Conservation (phyloP, 2,329 filamentous ascomycete genomes). For the Stagonosporopsis rhizophila region DNA sequence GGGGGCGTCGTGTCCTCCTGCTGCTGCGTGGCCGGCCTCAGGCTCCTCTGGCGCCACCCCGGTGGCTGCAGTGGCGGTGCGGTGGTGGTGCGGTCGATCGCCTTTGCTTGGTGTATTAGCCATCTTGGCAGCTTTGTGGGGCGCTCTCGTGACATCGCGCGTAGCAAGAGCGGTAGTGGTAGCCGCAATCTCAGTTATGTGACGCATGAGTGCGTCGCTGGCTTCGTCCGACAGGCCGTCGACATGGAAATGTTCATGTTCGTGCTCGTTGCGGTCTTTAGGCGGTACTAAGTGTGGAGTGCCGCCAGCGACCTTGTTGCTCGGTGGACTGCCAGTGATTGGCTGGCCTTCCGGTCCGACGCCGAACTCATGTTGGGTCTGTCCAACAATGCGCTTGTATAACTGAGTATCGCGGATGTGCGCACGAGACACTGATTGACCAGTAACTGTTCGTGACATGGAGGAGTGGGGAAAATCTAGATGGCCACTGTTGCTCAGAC, state of each 20-base stretch:
- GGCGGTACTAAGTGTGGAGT: slow-evolving; percentile 48
- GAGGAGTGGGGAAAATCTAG: slow-evolving; percentile 40
- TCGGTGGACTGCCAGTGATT: slow-evolving; percentile 43
- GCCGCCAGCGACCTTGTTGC: slow-evolving; percentile 33
- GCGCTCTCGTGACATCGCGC: slow-evolving; percentile 69
- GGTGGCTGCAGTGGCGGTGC: slow-evolving; percentile 56
- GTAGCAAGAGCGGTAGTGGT: slow-evolving; percentile 88
- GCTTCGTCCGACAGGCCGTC: slow-evolving; percentile 81
- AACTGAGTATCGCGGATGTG: slow-evolving; percentile 87
- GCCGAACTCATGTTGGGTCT: slow-evolving; percentile 85
- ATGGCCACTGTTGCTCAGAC: slow-evolving; percentile 41
- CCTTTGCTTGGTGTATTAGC: slow-evolving; percentile 41
- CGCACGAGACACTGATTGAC: slow-evolving; percentile 37
- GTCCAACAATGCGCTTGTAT: slow-evolving; percentile 91
- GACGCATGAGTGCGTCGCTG: slow-evolving; percentile 79
- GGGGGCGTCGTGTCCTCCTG: slow-evolving; percentile 87
- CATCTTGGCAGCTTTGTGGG: slow-evolving; percentile 59
- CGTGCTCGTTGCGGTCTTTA: slow-evolving; percentile 43
- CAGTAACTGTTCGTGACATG: slow-evolving; percentile 40
- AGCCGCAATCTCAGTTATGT: slow-evolving; percentile 92
- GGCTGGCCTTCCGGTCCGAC: slow-evolving; percentile 64
- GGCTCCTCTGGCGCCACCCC: slow-evolving; percentile 58
- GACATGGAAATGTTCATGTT: slow-evolving; percentile 56
- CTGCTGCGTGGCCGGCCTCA: slow-evolving; percentile 52
- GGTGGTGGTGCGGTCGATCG: slow-evolving; percentile 50